Evolutionary conservation across 768 basidiomycete species (phyloP), one percentile per base, ranked within the genome.

Genomic region (Dentipellis sp.): DNA sequence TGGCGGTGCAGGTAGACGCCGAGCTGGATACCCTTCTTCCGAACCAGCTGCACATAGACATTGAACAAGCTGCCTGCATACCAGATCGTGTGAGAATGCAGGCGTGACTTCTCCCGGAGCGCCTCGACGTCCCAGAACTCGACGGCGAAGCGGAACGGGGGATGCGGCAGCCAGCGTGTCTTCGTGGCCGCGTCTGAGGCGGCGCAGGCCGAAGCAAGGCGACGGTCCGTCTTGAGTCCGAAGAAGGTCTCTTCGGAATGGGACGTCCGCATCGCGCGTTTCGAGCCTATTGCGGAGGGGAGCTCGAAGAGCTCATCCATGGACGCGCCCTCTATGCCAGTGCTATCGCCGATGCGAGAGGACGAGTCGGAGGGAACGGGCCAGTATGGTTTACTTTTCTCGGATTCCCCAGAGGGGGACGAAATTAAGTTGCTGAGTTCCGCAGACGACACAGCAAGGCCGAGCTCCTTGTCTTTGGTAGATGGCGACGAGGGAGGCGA

Each of bases 1-100:
- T 94, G 92, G 8, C 94, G 78, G 66, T 94, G 91, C 1, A 95
- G 76, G 64, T 95, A 95, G 34, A 95, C 82, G 1, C 94, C 94
- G 1, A 95, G 74, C 64, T 97, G 93, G 2, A 75, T 64, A 22
- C 74, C 76, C 56, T 57, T 94, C 79, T 89, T 91, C 61, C 84
- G 80, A 51, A 92, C 84, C 47, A 93, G 78, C 67, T 95, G 92
- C 45, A 94, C 84, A 64, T 94, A 95, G 1, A 92, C 83, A 60
- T 92, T 92, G 75, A 84, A 94, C 64, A 90, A 72, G 63, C 81
- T 91, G 9, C 94, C 94, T 2, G 88, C 92, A 66, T 93, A 90
- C 82, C 90, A 94, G 53, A 94, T 77, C 2, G 93, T 97, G 54
- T 84, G 82, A 8, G 88, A 91, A 67, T 94, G 84, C 52, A 90